A percentile compares a stretch with the other conserved stretches of the same genome.
Conservation (phyloP, 805 yeast species). For the Yarrowia porcina region DNA sequence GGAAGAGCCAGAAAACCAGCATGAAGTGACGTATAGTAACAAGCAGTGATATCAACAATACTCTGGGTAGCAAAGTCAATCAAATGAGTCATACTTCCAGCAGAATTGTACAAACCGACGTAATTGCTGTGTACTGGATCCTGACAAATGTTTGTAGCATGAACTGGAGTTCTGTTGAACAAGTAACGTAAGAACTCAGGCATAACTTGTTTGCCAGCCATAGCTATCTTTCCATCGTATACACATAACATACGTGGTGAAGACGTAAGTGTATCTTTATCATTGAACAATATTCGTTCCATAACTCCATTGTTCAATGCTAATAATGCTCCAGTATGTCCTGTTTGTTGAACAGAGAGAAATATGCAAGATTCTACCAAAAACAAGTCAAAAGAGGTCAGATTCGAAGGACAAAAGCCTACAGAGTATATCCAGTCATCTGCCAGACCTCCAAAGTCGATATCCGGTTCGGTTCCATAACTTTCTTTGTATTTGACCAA, state of each 20-base stretch:
- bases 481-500: neutral
- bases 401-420: neutral
- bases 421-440: conserved; percentile 1
- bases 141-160: neutral
- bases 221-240: neutral
- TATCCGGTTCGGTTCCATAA: neutral
- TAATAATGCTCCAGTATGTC: neutral
- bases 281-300: neutral
- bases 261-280: neutral
- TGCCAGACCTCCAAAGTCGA: neutral
- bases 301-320: neutral
- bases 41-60: neutral
- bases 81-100: neutral
- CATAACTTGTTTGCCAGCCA: neutral
- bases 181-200: neutral
- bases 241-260: neutral
- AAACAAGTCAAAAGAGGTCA: neutral
- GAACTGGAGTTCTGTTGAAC: neutral
- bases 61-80: neutral
- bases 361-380: neutral
- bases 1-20: neutral
- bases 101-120: neutral
- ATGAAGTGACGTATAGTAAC: neutral
- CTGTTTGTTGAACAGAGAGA: neutral
- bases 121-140: neutral